A percentile compares a stretch with the other conserved stretches of the same genome.
These are phyloP conservation scores for Fusarium denticulatum DNA, from an alignment of 2,329 filamentous ascomycete species.

Conservation along the genomic window DNA sequence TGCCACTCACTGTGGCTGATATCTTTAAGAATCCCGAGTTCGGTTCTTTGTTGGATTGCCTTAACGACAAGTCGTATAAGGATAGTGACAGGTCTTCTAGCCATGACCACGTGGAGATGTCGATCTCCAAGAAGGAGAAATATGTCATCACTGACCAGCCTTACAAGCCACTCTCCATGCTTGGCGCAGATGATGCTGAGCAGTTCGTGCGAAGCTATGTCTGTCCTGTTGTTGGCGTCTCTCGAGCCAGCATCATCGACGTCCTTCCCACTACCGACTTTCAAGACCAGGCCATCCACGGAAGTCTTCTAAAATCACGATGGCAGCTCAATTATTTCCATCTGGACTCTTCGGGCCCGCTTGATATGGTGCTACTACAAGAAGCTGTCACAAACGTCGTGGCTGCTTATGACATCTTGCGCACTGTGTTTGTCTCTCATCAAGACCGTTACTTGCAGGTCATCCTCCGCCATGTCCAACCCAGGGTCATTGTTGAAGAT, in stretches of 20 bases:
- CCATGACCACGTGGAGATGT: neutral
- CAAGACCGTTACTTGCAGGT: constrained; percentile 21
- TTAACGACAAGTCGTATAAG: constrained; percentile 11
- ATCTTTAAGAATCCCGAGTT: constrained; percentile 34
- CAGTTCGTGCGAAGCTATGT: constrained; percentile 20
- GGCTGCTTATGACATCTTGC: constrained; percentile 25
- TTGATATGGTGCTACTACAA: constrained; percentile 7
- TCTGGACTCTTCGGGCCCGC: constrained; percentile 1
- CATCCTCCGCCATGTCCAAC: constrained; percentile 17
- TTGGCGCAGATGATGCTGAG: neutral
- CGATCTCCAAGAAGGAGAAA: neutral
- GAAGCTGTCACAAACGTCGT: constrained; percentile 27
- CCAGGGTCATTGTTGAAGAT: constrained; percentile 6
- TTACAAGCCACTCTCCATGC: constrained; percentile 19
- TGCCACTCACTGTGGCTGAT: constrained; percentile 33
- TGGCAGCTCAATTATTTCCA: constrained; percentile 36
- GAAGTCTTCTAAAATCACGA: constrained; percentile 29
- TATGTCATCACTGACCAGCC: neutral
- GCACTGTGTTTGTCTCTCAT: constrained; percentile 27
- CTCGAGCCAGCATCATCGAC: constrained; percentile 36
- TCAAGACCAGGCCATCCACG: constrained; percentile 24
- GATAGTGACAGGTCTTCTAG: constrained; percentile 15
- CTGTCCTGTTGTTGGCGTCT: constrained; percentile 30
- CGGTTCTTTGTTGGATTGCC: constrained; percentile 16
- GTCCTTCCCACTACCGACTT: constrained; percentile 38